Base-by-base conservation (phyloP, 192 early-diverging fungal genomes). In the Backusella tarrabulga region DNA sequence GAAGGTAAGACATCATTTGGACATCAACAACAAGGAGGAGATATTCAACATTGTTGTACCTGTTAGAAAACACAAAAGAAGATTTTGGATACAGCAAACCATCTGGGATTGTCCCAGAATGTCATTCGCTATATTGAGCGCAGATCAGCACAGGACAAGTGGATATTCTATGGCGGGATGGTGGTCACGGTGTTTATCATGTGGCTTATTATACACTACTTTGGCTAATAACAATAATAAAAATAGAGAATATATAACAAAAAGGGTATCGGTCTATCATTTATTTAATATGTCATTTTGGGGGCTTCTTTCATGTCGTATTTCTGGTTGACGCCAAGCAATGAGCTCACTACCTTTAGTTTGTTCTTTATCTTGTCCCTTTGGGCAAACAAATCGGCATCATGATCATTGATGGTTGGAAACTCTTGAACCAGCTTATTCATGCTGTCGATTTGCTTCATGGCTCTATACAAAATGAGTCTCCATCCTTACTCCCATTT, bases 101-200 rank as follows among this genome's bases (percentile, higher is more conserved):
- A 86, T n/a, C 81, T 90, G 1, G 89, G 89, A 17, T 77, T 90
- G 52, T 90, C 89, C 23, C 86, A 86, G 68, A 88, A 85, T 82
- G 86, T 87, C 11, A 90, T 90, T 40, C 81, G 87, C 40, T 84
- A 84, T 73, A 88, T 90, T 76, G 89, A 90, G 68, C 82, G 89
- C 44, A 78, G 87, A 56, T 85, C 85, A 60, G 38, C 74, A 40
- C 86, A 90, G 70, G 89, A 90, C 77, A 90, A 86, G 34, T 90
- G 89, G 89, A 88, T 90, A 41, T 90, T 90, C 74, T 83, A 86
- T 74, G 83, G 74, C 9, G 89, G 89, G n/a, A 72, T 81, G 4
- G 75, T 83, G 26, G 46, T 87, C 74, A 90, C 89, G 17, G 41
- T 90, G 36, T 71, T 88, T 26, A 78, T 80, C 19, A 78, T 89